Evolutionary conservation across 106 monocot species (phyloP), one percentile per base, ranked within the genome.

Genomic region (Allium cepa): DNA sequence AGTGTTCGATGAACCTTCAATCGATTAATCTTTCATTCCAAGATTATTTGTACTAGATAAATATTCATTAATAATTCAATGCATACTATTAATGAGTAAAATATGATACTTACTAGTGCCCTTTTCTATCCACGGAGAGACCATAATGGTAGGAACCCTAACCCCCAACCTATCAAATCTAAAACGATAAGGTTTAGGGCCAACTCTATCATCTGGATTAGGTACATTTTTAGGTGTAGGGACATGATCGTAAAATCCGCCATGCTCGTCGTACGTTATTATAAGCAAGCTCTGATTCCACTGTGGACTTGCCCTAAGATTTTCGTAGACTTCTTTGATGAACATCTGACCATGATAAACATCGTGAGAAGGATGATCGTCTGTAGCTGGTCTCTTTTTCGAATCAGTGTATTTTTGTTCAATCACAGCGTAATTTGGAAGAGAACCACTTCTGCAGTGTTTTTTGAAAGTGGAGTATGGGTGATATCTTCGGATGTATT

Each of bases 101-200:
- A 12, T 55, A 11, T 12, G 15, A 55, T 55, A 60, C 75, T 56
- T 70, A 92, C 92, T 87, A 1, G 86, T 94, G 0, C 93, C 90
- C 77, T 86, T 94, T n/a, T 90, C 75, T 8, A 94, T 94, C 93
- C 93, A 94, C 0, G 93, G 93, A 13, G 93, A 94, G 22, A 90
- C 84, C 84, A 72, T 62, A 52, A 72, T 72, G 5, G 71, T 72
- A 1, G 71, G 71, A 51, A 72, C 71, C 50, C 71, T 72, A 9
- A 72, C 71, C 9, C 71, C 71, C 50, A 72, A 59, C 0, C 90
- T 70, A 12, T 94, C 86, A 49, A 93, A 93, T 1, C 47, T 55
- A 73, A 93, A 93, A 64, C 69, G 76, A 69, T 71, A 93, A 1
- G 92, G 92, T 4, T 69, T 74, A 0, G 80, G 72, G 9, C 92